Conservation (phyloP, 2,329 filamentous ascomycete species). For the Exophiala dermatitidis region DNA sequence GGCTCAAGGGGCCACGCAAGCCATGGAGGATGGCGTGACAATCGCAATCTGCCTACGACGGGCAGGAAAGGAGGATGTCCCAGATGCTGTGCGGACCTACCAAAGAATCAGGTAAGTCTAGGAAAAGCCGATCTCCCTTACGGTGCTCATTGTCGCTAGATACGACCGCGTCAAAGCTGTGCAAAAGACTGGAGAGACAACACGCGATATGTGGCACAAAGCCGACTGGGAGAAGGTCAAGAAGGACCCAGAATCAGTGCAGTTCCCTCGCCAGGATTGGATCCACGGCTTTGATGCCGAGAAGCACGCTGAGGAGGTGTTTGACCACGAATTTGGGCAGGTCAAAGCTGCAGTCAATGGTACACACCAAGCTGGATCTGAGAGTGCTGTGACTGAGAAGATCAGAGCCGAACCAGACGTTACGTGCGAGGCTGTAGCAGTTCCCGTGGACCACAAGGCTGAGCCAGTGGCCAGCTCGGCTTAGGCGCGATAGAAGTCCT, state of each 20-base stretch:
- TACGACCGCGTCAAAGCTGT: constrained; percentile 25
- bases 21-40: constrained; percentile 46
- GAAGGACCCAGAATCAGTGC: constrained; percentile 16
- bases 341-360: constrained; percentile 6
- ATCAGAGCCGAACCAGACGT: constrained; percentile 1
- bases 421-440: no score
- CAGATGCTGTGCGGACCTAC: constrained; percentile 19
- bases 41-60: constrained; percentile 39
- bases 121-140: no score
- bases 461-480: no score
- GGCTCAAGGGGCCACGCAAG: constrained; percentile 44
- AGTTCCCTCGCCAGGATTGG: constrained; percentile 42
- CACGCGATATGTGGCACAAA: constrained; percentile 25
- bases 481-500: no score
- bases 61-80: constrained; percentile 27
- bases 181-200: constrained; percentile 26
- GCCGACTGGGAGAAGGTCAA: constrained; percentile 24
- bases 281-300: constrained; percentile 46
- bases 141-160: constrained; percentile 1
- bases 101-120: constrained; percentile 16
- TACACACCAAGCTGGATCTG: constrained; percentile 5
- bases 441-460: no score
- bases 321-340: constrained; percentile 25
- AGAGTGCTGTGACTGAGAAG: constrained; percentile 5
- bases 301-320: constrained; percentile 40